Evolutionary conservation across 108 stramenopile genomes (phyloP).

Genomic region (Craspedostauros australis): DNA sequence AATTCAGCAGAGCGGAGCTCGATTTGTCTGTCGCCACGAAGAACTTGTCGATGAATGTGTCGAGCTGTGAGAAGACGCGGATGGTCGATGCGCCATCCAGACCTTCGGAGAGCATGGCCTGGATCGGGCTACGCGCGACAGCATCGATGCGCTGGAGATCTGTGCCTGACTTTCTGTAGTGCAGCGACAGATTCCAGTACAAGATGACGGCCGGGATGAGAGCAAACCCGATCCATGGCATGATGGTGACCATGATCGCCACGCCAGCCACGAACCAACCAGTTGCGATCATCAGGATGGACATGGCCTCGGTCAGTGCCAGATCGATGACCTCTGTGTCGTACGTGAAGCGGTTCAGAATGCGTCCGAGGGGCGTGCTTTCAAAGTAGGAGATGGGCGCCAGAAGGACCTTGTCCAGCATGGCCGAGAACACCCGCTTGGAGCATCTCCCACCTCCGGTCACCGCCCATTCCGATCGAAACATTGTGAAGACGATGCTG

Average conservation of each 20-base stretch:
- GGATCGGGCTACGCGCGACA: conserved; percentile 64
- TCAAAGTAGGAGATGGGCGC: conserved; percentile 92
- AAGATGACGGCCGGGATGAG: conserved; percentile 43
- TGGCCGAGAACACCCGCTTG: conserved; percentile 28
- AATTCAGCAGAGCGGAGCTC: conserved; percentile 66
- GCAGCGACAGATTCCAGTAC: conserved; percentile 58
- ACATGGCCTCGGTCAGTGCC: conserved; percentile 64
- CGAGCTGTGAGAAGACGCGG: conserved; percentile 49
- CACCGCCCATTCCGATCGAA: conserved; percentile 48
- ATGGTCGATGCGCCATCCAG: conserved; percentile 80
- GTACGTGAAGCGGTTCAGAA: conserved; percentile 90
- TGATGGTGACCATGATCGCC: conserved; percentile 50
- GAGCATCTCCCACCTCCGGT: conserved; percentile 33
- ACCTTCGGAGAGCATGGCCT: conserved; percentile 72
- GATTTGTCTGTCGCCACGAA: conserved; percentile 41
- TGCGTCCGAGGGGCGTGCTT: conserved; percentile 89
- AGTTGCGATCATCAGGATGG: conserved; percentile 54
- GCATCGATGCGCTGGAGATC: conserved; percentile 84
- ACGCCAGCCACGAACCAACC: conserved; percentile 65
- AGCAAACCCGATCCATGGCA: conserved; percentile 63
- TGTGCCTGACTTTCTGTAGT: conserved; percentile 66
- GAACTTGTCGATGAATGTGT: conserved; percentile 53
- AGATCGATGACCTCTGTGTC: conserved; percentile 83
- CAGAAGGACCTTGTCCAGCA: conserved; percentile 47
- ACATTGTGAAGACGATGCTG: conserved; percentile 42